Conservation (phyloP, 179 eudicot species). For the Beta corolliflora region DNA sequence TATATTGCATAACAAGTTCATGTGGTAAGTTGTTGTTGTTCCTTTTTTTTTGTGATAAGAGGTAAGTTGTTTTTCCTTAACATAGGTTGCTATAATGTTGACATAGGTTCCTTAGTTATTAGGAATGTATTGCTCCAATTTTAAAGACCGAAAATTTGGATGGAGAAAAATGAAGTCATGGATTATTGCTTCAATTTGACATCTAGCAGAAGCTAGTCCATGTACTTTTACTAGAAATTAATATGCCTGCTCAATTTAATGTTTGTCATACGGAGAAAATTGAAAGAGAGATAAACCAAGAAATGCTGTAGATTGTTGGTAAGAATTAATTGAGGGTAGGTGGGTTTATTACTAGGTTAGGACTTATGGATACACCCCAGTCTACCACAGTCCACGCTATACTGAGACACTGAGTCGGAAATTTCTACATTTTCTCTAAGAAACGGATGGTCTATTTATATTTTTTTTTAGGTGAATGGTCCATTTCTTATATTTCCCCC, state of each 20-base stretch:
- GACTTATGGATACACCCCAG: neutral
- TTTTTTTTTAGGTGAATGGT: no score
- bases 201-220: neutral
- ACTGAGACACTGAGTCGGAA: neutral
- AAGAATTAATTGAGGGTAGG: slow-evolving; percentile 31
- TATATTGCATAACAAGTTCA: neutral
- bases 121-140: neutral
- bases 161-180: slow-evolving; percentile 14
- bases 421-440: no score
- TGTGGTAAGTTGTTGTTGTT: neutral
- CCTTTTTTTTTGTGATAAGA: neutral
- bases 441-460: no score
- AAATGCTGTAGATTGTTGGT: slow-evolving; percentile 30
- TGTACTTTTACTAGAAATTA: neutral
- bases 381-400: no score
- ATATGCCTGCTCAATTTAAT: slow-evolving; percentile 18
- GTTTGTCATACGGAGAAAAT: slow-evolving; percentile 16
- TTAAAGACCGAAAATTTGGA: slow-evolving; percentile 10
- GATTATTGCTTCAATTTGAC: slow-evolving; percentile 17
- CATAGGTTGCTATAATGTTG: neutral
- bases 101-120: no score
- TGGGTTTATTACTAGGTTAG: neutral
- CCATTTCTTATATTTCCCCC: no score
- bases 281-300: slow-evolving; percentile 13
- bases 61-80: neutral